Evolutionary conservation across 176 grass and related monocot species (phyloP), one percentile per base, ranked within the genome.

Genomic region (Eragrostis curvula): DNA sequence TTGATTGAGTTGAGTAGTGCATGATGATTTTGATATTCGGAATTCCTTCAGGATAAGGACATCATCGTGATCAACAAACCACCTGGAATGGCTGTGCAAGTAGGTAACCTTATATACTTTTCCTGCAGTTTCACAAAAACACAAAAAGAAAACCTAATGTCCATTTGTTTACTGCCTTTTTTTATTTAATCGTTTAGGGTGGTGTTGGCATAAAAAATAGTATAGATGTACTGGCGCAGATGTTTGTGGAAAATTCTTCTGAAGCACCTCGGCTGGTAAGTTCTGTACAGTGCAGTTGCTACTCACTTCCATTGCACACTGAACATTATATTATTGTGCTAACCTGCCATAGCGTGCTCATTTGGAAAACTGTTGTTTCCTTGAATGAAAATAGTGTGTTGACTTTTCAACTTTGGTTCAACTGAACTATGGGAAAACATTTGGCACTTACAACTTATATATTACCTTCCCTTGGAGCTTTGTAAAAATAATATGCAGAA

Each of bases 31-130:
- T 70, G 41, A 45, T 88, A n/a, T 79, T 48, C 80, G 14, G 41
- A 75, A 86, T 66, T 43, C 10, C 45, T 90, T 77, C 83, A 97
- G 95, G 92, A 97, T 79, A 71, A 77, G n/a, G 86, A 84, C 44
- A 90, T 94, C 68, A 88, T 97, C 66, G 95, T 89, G 57, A 47
- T 97, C 46, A 97, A 97, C 73, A 97, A 94, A 81, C 95, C 95
- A 64, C 88, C 86, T 70, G 90, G 95, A 73, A 85, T 97, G 90
- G 83, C 92, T 6, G 86, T 94, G 16, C 95, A 97, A 88, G 95
- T 97, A 92, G 41, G 78, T 85, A 68, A 52, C 43, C 40, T 74
- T 88, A 56, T 66, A 47, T 66, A 32, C 23, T 16, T 83, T 74
- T 86, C 44, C 9, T 71, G 73, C 63, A 49, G 12, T 76, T 45